phyloP scores from a whole-genome alignment of 2,329 filamentous ascomycete species.

The Nemania bipapillata region DNA sequence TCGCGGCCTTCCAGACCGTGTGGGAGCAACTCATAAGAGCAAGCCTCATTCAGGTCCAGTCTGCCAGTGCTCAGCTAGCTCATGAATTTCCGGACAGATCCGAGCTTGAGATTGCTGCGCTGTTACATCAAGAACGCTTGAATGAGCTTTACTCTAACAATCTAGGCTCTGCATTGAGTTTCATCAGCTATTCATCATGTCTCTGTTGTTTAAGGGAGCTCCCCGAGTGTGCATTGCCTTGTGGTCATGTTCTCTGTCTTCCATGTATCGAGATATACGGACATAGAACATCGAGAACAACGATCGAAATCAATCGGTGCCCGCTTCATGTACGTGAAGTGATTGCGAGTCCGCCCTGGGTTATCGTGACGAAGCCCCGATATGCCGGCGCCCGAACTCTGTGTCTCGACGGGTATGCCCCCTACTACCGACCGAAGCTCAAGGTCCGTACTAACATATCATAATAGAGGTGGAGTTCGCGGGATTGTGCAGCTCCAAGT shows the following conservation, averaged over 20 bases:
- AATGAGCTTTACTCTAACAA: slow-evolving; percentile 50
- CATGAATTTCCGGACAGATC: slow-evolving; percentile 47
- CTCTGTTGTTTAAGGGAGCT: slow-evolving; percentile 51
- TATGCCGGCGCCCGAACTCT: slow-evolving; percentile 48
- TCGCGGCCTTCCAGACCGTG: slow-evolving; percentile 41
- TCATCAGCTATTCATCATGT: slow-evolving; percentile 50
- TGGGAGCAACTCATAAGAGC: slow-evolving; percentile 49
- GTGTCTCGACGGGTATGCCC: slow-evolving; percentile 49
- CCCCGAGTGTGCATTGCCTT: slow-evolving; percentile 50
- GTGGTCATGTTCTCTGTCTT: slow-evolving; percentile 50
- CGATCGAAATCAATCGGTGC: slow-evolving; percentile 50
- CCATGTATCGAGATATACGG: slow-evolving; percentile 50
- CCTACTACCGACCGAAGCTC: not conserved
- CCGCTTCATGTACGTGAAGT: slow-evolving; percentile 49
- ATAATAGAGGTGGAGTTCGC: slow-evolving; percentile 46
- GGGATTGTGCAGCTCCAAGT: slow-evolving; percentile 49
- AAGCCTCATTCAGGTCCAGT: slow-evolving; percentile 47
- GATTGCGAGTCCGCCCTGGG: slow-evolving; percentile 48
- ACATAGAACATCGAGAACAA: slow-evolving; percentile 48
- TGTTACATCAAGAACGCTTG: slow-evolving; percentile 49
- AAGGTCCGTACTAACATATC: slow-evolving; percentile 9
- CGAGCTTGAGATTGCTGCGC: slow-evolving; percentile 48
- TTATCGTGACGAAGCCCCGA: slow-evolving; percentile 47
- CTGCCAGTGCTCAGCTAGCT: slow-evolving; percentile 46
- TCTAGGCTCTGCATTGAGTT: slow-evolving; percentile 46